Conservation (phyloP, 495 filamentous ascomycete species). For the Tuber indicum region DNA sequence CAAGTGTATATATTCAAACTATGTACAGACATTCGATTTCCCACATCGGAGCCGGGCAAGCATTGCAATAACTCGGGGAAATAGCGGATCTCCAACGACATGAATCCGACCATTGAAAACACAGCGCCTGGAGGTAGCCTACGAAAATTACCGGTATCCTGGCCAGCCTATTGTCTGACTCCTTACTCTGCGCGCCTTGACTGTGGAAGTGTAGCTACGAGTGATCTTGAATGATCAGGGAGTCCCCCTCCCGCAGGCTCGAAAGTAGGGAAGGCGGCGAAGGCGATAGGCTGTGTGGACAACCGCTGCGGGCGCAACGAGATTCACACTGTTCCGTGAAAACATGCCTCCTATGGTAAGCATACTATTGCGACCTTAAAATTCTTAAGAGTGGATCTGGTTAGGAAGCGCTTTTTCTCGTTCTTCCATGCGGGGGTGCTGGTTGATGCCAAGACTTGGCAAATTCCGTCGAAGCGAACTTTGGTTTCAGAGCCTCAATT, state of each 20-base stretch:
- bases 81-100: neutral
- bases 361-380: neutral
- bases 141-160: neutral
- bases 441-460: constrained; percentile 3
- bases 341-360: neutral
- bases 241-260: neutral
- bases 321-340: neutral
- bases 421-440: neutral
- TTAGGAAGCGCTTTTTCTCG: neutral
- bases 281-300: neutral
- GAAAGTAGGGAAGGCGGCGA: neutral
- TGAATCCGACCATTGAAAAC: neutral
- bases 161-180: neutral
- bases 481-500: neutral
- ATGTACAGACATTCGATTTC: neutral
- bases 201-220: neutral
- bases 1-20: neutral
- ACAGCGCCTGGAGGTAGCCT: neutral
- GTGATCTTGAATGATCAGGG: neutral
- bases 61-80: neutral
- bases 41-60: neutral
- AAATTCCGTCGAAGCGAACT: constrained; percentile 4
- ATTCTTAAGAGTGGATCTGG: neutral
- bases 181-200: neutral
- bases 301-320: neutral